Evolutionary conservation across 208 protist species (phyloP).

Genomic region (Leishmania mexicana): DNA sequence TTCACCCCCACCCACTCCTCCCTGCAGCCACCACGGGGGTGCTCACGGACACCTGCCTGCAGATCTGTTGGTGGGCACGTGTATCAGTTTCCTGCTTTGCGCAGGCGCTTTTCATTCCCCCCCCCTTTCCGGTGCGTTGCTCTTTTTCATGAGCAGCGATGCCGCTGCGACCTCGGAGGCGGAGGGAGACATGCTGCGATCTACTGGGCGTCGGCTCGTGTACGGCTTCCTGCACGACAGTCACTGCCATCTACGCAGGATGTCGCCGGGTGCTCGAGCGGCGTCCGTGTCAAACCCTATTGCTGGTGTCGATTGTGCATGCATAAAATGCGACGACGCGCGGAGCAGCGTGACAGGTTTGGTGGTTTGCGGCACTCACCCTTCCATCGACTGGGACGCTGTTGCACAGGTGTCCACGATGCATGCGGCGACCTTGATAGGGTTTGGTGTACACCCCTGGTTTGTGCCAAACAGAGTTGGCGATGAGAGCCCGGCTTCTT

Average conservation of each 20-base stretch:
- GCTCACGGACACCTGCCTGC: not conserved
- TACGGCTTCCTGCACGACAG: constrained; percentile 22
- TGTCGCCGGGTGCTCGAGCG: not conserved
- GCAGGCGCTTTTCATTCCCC: not conserved
- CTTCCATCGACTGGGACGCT: constrained; percentile 64
- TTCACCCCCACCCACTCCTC: not conserved
- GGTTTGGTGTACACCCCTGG: constrained; percentile 87
- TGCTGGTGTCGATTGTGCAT: not conserved
- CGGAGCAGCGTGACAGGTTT: not conserved
- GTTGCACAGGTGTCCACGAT: not conserved
- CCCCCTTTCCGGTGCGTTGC: not conserved
- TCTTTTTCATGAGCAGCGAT: not conserved
- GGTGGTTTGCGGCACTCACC: constrained; percentile 81
- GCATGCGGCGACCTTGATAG: constrained; percentile 11
- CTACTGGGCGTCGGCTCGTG: not conserved
- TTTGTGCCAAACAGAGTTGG: constrained; percentile 35
- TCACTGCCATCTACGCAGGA: constrained; percentile 21
- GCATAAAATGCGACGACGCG: not conserved
- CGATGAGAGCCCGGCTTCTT: not conserved
- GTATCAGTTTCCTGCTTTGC: not conserved
- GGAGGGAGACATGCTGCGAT: not conserved
- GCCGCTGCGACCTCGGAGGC: not conserved
- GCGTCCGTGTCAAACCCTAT: not conserved
- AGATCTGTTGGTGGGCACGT: not conserved
- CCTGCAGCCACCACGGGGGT: not conserved